These are phyloP conservation scores for Trichoderma cornu-damae DNA, from an alignment of 2,329 filamentous ascomycete species.

Conservation along the genomic window DNA sequence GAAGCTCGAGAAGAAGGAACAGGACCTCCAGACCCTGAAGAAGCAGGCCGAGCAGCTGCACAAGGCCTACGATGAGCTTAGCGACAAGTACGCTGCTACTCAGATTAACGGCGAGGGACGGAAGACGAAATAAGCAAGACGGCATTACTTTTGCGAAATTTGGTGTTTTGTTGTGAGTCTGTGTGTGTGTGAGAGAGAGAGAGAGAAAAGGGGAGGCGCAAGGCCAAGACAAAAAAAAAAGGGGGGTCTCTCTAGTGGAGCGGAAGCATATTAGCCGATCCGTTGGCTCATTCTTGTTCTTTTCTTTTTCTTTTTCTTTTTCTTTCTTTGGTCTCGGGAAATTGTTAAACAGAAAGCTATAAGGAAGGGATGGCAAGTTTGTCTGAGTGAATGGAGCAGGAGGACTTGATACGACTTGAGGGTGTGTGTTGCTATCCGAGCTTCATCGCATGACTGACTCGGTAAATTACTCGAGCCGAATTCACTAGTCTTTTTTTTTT, in stretches of 20 bases:
- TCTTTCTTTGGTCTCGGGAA: too few species aligned
- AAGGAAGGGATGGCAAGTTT: background rate
- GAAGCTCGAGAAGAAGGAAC: slow-evolving; percentile 73
- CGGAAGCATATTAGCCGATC: background rate
- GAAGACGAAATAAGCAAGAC: slow-evolving; percentile 43
- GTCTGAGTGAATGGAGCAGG: background rate
- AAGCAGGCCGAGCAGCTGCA: slow-evolving; percentile 83
- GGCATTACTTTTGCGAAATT: background rate
- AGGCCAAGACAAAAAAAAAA: background rate
- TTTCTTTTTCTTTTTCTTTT: too few species aligned
- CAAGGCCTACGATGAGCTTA: slow-evolving; percentile 78
- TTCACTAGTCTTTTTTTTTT: too few species aligned
- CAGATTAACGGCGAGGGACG: slow-evolving; percentile 47
- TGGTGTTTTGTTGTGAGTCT: too few species aligned
- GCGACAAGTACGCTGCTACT: slow-evolving; percentile 69
- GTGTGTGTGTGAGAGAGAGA: too few species aligned
- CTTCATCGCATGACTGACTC: slow-evolving; percentile 1
- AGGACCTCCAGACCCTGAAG: slow-evolving; percentile 81
- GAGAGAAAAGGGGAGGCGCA: background rate
- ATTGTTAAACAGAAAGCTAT: background rate
- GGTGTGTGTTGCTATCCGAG: slow-evolving; percentile 1
- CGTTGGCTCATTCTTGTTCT: background rate
- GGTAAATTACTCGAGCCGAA: slow-evolving; percentile 8
- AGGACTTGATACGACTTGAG: background rate
- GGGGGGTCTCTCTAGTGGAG: background rate